Evolutionary conservation across 192 early-diverging fungal species (phyloP).

Genomic region (Umbelopsis sp.): DNA sequence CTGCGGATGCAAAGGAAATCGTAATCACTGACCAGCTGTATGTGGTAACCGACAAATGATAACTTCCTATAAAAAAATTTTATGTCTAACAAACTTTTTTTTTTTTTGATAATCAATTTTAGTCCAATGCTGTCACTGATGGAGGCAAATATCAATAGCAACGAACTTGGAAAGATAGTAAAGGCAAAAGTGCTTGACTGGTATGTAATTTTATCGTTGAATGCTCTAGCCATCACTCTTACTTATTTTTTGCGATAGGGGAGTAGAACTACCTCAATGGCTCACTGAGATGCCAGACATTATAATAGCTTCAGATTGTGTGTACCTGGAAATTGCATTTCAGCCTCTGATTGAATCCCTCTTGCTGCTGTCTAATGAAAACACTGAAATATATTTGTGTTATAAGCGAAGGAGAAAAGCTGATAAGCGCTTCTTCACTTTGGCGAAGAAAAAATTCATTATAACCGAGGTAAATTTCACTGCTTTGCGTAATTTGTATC

Average conservation of each 20-base stretch:
- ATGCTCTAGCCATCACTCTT: not conserved
- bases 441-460: slow-evolving; percentile 46
- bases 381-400: slow-evolving; percentile 40
- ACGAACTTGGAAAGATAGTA: slow-evolving; percentile 16
- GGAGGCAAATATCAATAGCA: slow-evolving; percentile 46
- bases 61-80: not conserved
- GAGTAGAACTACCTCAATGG: slow-evolving; percentile 20
- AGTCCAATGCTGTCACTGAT: slow-evolving; percentile 46
- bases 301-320: slow-evolving; percentile 52
- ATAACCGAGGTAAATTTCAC: slow-evolving; percentile 35
- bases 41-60: not conserved
- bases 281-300: slow-evolving; percentile 32
- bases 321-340: slow-evolving; percentile 53
- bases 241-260: slow-evolving; percentile 25
- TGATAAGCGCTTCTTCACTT: slow-evolving; percentile 52
- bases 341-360: slow-evolving; percentile 47
- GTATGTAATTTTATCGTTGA: not conserved
- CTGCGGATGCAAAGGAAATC: slow-evolving; percentile 24
- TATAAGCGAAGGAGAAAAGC: slow-evolving; percentile 51
- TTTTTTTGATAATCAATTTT: not conserved
- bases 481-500: not conserved
- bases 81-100: not conserved
- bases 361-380: slow-evolving; percentile 27
- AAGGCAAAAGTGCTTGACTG: slow-evolving; percentile 20
- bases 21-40: slow-evolving; percentile 52